Evolutionary conservation across 1,284 basidiomycete genomes (phyloP), one percentile per base, ranked within the genome.

Genomic region (Rhodotorula sp.): DNA sequence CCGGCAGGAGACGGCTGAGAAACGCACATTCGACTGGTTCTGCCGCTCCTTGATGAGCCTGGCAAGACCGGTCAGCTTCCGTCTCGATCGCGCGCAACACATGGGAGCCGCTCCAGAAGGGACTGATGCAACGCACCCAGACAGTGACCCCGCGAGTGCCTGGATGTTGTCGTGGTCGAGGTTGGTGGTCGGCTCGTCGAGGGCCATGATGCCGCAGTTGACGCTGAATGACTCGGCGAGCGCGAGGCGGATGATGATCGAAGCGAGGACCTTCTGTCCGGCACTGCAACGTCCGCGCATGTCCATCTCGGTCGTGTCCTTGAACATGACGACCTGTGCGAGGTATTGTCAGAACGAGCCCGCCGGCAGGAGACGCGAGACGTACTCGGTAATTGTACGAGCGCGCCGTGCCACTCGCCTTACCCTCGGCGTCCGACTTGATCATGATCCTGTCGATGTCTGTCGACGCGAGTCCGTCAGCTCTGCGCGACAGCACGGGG

Each of bases 361-460:
- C 42, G 13, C 46, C 46, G 45, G 17, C 4, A 9, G 21, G 56
- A 42, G 17, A 21, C 21, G 12, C 4, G 8, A 68, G 65, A 84
- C 87, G 74, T 76, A 95, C 97, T 70, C 97, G 87, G 82, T 99
- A 99, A 82, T 99, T 99, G 85, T 99, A 99, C n/a, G 93, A 92
- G 77, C 92, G 87, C 79, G 93, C 91, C 34, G 91, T 88, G 34
- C 75, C 90, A 25, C 81, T 81, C 21, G 74, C 88, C 41, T 81
- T 78, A 57, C 92, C 91, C 81, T 99, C 97, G 67, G 90, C 89
- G 79, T 98, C 97, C 45, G 95, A 97, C 67, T 90, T 88, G 80
- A 99, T 97, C 80, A 91, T 90, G 78, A 99, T 97, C 25, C 92
- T 93, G 82, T 99, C 97, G 79, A 99, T 99, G 83, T 99, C 96